Evolutionary conservation across 1,284 basidiomycete species (phyloP).

Genomic region (Marasmius oreades): DNA sequence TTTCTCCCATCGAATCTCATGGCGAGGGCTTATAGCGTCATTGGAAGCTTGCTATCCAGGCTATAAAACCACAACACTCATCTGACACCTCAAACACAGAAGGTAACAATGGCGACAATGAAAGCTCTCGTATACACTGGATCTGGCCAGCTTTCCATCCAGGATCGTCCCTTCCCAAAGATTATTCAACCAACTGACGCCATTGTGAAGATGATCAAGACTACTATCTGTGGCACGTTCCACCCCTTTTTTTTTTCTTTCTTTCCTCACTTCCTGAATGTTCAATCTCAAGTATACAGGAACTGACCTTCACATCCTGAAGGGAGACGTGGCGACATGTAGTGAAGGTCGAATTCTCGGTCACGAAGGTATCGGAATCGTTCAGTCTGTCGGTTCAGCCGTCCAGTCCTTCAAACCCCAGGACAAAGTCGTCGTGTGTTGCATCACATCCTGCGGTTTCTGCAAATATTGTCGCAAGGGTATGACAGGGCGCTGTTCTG

Average conservation of each 20-base stretch:
- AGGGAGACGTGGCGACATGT: constrained; percentile 24
- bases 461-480: constrained; percentile 20
- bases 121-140: constrained; percentile 23
- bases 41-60: too few relatives aligned
- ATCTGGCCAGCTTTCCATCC: constrained; percentile 13
- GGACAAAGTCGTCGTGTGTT: constrained; percentile 17
- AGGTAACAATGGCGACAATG: constrained; percentile 21
- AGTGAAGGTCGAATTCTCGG: constrained; percentile 27
- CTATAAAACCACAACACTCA: too few relatives aligned
- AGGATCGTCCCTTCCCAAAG: constrained; percentile 21
- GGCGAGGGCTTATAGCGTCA: too few relatives aligned
- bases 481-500: constrained; percentile 23
- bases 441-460: constrained; percentile 13
- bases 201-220: constrained; percentile 23
- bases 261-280: too few relatives aligned
- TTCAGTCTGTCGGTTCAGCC: constrained; percentile 25
- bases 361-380: constrained; percentile 31
- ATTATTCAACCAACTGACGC: constrained; percentile 22
- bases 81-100: too few relatives aligned
- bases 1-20: too few relatives aligned
- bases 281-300: constrained; percentile 9
- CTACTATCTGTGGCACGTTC: constrained; percentile 25
- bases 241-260: not conserved
- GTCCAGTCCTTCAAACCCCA: constrained; percentile 29
- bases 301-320: constrained; percentile 27